Conservation (phyloP, 495 filamentous ascomycete species). For the Copromyces sp. region DNA sequence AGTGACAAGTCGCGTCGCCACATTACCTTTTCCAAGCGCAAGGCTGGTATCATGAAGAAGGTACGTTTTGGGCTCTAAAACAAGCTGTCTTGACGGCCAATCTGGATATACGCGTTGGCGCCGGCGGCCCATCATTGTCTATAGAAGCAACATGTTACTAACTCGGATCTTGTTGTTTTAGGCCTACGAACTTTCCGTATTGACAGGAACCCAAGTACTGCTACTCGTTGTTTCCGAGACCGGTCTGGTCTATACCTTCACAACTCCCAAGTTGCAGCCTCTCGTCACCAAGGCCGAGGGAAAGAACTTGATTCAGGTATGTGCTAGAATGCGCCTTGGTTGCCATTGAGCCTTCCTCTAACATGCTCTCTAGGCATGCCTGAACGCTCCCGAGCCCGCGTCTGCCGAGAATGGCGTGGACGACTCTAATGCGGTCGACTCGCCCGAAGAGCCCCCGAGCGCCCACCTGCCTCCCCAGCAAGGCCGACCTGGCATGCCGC, state of each 20-base stretch:
- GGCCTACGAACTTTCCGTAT: constrained; percentile 96
- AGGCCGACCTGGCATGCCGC: constrained; percentile 36
- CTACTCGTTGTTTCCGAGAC: constrained; percentile 97
- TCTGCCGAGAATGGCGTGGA: constrained; percentile 85
- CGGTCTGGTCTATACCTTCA: constrained; percentile 98
- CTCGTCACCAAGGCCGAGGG: constrained; percentile 98
- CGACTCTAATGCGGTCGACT: constrained; percentile 49
- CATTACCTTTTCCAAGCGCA: constrained; percentile 99
- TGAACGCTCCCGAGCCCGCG: constrained; percentile 96
- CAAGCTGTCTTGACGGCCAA: neutral
- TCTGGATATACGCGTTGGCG: neutral
- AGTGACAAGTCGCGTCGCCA: constrained; percentile 99
- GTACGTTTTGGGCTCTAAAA: constrained; percentile 39
- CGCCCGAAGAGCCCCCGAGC: constrained; percentile 51
- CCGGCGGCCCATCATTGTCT: neutral
- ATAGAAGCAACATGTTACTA: constrained; percentile 13
- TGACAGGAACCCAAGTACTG: constrained; percentile 96
- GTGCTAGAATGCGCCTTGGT: constrained; percentile 9
- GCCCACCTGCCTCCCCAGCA: constrained; percentile 48
- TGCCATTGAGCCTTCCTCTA: constrained; percentile 3
- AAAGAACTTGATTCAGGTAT: constrained; percentile 98
- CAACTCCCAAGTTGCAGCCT: constrained; percentile 96
- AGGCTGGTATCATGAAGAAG: constrained; percentile 99
- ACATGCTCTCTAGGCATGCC: constrained; percentile 53
- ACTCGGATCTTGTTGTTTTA: constrained; percentile 30